These are phyloP conservation scores for Ajuga reptans DNA, from an alignment of 305 asterid species.

Conservation along the genomic window DNA sequence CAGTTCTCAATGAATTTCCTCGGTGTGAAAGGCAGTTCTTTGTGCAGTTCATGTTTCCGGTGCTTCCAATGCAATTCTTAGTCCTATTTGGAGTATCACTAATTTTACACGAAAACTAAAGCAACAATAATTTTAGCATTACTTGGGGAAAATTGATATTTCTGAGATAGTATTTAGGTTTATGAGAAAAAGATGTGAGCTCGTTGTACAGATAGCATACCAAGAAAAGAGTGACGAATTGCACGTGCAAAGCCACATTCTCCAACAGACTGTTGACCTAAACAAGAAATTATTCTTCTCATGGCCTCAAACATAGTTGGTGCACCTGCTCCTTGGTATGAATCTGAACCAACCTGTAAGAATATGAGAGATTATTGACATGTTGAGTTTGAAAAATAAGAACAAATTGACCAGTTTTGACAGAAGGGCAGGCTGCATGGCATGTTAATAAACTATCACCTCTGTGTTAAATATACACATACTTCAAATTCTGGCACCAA, in stretches of 20 bases:
- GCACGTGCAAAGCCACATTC: slow-evolving; percentile 71
- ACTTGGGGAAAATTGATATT: slow-evolving; percentile 4
- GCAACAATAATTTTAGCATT: background rate
- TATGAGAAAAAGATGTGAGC: slow-evolving; percentile 4
- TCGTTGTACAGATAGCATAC: slow-evolving; percentile 34
- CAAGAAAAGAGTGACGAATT: slow-evolving; percentile 80
- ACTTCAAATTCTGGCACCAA: too few species aligned
- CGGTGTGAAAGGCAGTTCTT: background rate
- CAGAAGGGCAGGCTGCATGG: slow-evolving; percentile 9
- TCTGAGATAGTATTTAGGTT: background rate
- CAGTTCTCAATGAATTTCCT: background rate
- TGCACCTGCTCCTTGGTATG: slow-evolving; percentile 98
- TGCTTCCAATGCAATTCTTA: slow-evolving; percentile 6
- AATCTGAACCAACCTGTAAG: slow-evolving; percentile 85
- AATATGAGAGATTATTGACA: slow-evolving; percentile 5
- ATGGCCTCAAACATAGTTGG: slow-evolving; percentile 98
- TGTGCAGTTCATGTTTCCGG: background rate
- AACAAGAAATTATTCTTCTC: slow-evolving; percentile 62
- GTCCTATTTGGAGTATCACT: background rate
- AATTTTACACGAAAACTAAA: background rate
- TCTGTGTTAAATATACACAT: too few species aligned
- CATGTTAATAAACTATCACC: slow-evolving; percentile 4
- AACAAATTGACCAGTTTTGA: background rate
- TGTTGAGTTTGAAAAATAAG: background rate
- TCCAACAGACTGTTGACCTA: slow-evolving; percentile 49